phyloP scores from a whole-genome alignment of 345 rosid genomes.

The Camelina hispida region DNA sequence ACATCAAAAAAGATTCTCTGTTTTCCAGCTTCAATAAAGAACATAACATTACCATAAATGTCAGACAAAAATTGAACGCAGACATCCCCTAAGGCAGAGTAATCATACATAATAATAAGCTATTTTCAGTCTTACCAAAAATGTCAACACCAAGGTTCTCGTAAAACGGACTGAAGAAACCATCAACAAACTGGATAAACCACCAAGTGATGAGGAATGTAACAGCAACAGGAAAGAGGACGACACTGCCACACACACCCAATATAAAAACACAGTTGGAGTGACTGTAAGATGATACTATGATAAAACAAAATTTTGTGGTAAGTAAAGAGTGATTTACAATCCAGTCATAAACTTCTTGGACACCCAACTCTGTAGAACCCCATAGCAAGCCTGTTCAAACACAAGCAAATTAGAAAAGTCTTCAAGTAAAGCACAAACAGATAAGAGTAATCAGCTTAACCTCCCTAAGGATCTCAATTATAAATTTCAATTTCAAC shows the following conservation, averaged over 20 bases:
- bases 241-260: conserved; percentile 60
- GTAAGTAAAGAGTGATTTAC: conserved; percentile 44
- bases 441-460: not conserved
- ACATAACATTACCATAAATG: not conserved
- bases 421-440: not conserved
- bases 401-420: not conserved
- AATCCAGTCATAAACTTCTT: conserved; percentile 96
- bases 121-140: conserved; percentile 60
- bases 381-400: conserved; percentile 80
- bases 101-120: not conserved
- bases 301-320: not conserved
- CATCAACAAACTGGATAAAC: conserved; percentile 83
- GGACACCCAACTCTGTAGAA: conserved; percentile 89
- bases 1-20: not conserved
- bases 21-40: not conserved
- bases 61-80: not conserved
- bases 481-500: not conserved
- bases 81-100: not conserved
- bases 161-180: conserved; percentile 86
- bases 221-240: conserved; percentile 85
- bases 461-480: conserved; percentile 5
- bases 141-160: conserved; percentile 74
- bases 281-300: not conserved
- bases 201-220: conserved; percentile 87
- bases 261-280: conserved; percentile 26